Evolutionary conservation across 2,329 filamentous ascomycete genomes (phyloP).

Genomic region (Myotisia sp.): DNA sequence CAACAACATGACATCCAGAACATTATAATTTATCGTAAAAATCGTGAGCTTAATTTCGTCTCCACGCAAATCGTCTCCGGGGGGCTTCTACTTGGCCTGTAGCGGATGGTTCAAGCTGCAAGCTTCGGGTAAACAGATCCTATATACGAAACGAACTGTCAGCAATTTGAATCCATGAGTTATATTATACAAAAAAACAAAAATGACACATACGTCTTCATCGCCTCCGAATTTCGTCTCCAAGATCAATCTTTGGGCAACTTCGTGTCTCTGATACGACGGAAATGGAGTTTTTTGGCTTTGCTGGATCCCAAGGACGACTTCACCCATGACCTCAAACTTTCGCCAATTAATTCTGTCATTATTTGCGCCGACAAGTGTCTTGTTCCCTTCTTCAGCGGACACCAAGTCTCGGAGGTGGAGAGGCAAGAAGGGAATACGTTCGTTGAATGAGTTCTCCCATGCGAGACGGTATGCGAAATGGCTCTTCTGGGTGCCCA

Average conservation of each 20-base stretch:
- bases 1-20: constrained; percentile 3
- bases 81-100: constrained; percentile 21
- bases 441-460: constrained; percentile 82
- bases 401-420: constrained; percentile 81
- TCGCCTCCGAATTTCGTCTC: constrained; percentile 71
- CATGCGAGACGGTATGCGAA: constrained; percentile 93
- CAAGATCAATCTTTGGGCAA: constrained; percentile 59
- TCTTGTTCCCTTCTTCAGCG: constrained; percentile 82
- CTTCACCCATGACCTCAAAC: constrained; percentile 89
- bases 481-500: constrained; percentile 84
- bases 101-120: constrained; percentile 37
- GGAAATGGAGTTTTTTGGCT: constrained; percentile 74
- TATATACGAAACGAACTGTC: constrained; percentile 19
- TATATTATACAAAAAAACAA: not conserved
- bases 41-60: constrained; percentile 21
- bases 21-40: constrained; percentile 11
- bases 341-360: constrained; percentile 94
- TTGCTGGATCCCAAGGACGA: constrained; percentile 77
- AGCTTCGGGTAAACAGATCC: constrained; percentile 47
- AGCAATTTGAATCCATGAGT: not conserved
- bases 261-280: constrained; percentile 44
- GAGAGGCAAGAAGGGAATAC: constrained; percentile 86
- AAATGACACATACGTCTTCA: constrained; percentile 56
- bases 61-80: constrained; percentile 32
- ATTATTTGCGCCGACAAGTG: constrained; percentile 60